Base-by-base conservation (phyloP, 345 rosid species). In the Salix caprea region DNA sequence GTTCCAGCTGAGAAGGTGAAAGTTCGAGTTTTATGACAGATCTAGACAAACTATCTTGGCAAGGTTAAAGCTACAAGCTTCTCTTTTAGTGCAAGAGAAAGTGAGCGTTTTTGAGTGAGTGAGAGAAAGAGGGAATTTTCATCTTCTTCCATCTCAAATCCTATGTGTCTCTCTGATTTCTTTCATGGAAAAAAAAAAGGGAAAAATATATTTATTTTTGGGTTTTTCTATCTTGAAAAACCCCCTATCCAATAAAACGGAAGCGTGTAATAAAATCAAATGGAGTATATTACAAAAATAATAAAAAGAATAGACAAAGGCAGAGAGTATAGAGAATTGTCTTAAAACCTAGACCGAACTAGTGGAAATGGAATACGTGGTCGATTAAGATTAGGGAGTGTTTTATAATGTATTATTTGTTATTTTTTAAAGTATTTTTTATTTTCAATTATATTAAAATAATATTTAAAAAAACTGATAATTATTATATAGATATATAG, bases 161-260 rank as follows among this genome's bases (percentile, higher is more conserved):
- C 87, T 70, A 83, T 78, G 84, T 54, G 10, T 61, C 46, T 42
- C 66, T 32, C 76, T 78, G 83, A 76, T 74, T 70, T 70, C 78
- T 82, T 77, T 82, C 85, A 67, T 61, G 70, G 60, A 79, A 81
- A 80, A 82, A 71, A 79, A 76, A 67, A 80, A 82, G 5, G 78
- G 69, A 42, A 54, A n/a, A 13, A 68, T 4, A 5, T 14, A 4
- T 2, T 18, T 26, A 0, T 11, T 12, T 70, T 71, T 50, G 4
- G 7, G 19, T 40, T 26, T 64, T 60, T 56, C 36, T 12, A 5
- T 72, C 73, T 74, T 75, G 85, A 76, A 84, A 85, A 86, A 84
- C 76, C 85, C 87, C 79, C 86, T 76, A 84, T 79, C 87, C 90
- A 87, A 86, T 82, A 70, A 71, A 46, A 72, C 36, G 67, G 73